phyloP scores from a whole-genome alignment of 805 yeast genomes.

The Myxozyma melibiosi region DNA sequence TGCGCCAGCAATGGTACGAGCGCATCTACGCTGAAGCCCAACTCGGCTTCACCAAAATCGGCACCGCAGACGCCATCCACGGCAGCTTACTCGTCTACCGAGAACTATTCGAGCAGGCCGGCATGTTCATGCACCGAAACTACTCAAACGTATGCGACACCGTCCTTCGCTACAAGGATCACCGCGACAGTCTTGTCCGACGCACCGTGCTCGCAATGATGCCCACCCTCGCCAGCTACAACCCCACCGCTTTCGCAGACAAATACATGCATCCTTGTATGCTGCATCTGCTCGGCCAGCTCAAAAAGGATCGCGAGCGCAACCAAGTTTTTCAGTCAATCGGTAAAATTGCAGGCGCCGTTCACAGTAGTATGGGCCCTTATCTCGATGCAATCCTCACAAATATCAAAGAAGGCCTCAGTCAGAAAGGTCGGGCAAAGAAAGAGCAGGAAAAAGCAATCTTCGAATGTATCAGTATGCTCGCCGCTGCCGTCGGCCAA shows the following conservation, averaged over 20 bases:
- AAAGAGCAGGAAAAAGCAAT: conserved; percentile 82
- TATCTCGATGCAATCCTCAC: conserved; percentile 86
- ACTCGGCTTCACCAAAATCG: conserved; percentile 49
- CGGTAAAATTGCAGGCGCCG: conserved; percentile 78
- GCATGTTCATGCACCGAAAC: conserved; percentile 68
- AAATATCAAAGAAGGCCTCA: conserved; percentile 76
- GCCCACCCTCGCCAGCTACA: conserved; percentile 80
- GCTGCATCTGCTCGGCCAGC: conserved; percentile 72
- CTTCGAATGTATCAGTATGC: conserved; percentile 82
- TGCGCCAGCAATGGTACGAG: conserved; percentile 75
- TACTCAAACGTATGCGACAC: conserved; percentile 78
- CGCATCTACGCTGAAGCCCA: conserved; percentile 70
- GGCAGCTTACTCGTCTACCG: conserved; percentile 82
- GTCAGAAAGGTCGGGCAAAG: conserved; percentile 58
- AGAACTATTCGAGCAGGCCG: conserved; percentile 72
- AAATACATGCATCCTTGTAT: conserved; percentile 79
- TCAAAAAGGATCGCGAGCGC: conserved; percentile 75
- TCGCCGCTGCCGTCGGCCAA: conserved; percentile 89
- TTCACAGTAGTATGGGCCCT: conserved; percentile 80
- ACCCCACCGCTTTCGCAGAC: conserved; percentile 72
- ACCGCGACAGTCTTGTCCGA: conserved; percentile 72
- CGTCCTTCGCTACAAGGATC: conserved; percentile 71
- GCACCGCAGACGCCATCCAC: conserved; percentile 72
- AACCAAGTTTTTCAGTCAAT: conserved; percentile 75
- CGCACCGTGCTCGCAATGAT: conserved; percentile 82